These are phyloP conservation scores for Aspergillus sparsus DNA, from an alignment of 495 filamentous ascomycete genomes.

Conservation along the genomic window DNA sequence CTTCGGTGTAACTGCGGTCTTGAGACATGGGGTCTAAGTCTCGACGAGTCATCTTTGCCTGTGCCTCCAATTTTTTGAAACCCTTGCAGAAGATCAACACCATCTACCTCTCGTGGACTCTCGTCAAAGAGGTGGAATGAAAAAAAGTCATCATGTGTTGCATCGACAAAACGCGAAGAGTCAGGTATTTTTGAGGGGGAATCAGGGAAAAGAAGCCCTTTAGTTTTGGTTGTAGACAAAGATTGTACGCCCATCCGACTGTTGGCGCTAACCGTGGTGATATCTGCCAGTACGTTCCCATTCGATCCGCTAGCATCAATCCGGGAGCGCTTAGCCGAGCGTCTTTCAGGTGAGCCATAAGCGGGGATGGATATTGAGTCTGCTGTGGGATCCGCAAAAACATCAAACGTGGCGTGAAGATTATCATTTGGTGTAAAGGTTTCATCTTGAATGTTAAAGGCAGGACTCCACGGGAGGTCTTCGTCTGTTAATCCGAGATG, in stretches of 20 bases:
- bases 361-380: slow-evolving; percentile 52
- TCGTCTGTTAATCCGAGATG: slow-evolving; percentile 65
- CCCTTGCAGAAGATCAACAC: slow-evolving; percentile 82
- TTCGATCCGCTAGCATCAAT: slow-evolving; percentile 51
- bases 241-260: slow-evolving; percentile 45
- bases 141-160: slow-evolving; percentile 63
- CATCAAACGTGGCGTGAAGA: slow-evolving; percentile 62
- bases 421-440: slow-evolving; percentile 50
- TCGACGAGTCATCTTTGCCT: slow-evolving; percentile 35
- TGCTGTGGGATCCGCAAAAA: slow-evolving; percentile 66
- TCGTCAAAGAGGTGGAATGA: slow-evolving; percentile 60
- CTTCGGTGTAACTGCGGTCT: slow-evolving; percentile 45
- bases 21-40: slow-evolving; percentile 32
- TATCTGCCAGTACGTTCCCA: slow-evolving; percentile 63
- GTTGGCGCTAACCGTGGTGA: slow-evolving; percentile 57
- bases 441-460: slow-evolving; percentile 65
- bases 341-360: slow-evolving; percentile 76
- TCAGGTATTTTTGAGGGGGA: slow-evolving; percentile 52
- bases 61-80: slow-evolving; percentile 82
- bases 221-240: slow-evolving; percentile 34
- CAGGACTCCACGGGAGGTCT: slow-evolving; percentile 72
- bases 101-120: slow-evolving; percentile 61
- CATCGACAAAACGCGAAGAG: slow-evolving; percentile 57
- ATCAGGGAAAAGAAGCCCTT: slow-evolving; percentile 48
- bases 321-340: slow-evolving; percentile 63